Percentiles rank a stretch among this genome's conserved stretches.
Evolutionary conservation across 106 monocot species (phyloP).

Genomic region (Narthecium ossifragum): DNA sequence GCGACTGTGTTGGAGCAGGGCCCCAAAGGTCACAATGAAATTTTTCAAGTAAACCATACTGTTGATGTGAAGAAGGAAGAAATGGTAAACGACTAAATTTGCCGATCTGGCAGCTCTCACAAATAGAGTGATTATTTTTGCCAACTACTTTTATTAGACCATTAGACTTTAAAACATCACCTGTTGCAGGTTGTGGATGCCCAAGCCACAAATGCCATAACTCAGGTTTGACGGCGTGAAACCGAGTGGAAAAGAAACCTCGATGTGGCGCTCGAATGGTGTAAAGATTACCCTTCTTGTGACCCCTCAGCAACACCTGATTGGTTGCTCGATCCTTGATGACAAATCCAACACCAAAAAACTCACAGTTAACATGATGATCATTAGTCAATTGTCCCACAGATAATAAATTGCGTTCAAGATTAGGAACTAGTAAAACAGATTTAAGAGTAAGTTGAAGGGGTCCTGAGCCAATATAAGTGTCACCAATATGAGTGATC

Average conservation of each 20-base stretch:
- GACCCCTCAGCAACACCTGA: background rate
- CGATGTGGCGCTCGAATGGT: background rate
- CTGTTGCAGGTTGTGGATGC: background rate
- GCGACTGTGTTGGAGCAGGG: background rate
- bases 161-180: background rate
- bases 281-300: background rate
- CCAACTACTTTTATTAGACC: no score
- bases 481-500: background rate
- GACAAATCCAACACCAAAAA: background rate
- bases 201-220: background rate
- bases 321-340: background rate
- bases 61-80: background rate
- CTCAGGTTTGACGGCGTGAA: background rate
- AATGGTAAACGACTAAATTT: background rate
- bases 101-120: background rate
- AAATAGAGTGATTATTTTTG: background rate
- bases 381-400: background rate
- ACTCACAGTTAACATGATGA: background rate
- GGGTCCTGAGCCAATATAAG: background rate
- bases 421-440: background rate
- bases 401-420: background rate
- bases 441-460: background rate
- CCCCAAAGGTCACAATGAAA: conserved; percentile 4
- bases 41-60: background rate
- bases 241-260: background rate